Conservation (phyloP, 306 rosid genomes). For the Albizia julibrissin region DNA sequence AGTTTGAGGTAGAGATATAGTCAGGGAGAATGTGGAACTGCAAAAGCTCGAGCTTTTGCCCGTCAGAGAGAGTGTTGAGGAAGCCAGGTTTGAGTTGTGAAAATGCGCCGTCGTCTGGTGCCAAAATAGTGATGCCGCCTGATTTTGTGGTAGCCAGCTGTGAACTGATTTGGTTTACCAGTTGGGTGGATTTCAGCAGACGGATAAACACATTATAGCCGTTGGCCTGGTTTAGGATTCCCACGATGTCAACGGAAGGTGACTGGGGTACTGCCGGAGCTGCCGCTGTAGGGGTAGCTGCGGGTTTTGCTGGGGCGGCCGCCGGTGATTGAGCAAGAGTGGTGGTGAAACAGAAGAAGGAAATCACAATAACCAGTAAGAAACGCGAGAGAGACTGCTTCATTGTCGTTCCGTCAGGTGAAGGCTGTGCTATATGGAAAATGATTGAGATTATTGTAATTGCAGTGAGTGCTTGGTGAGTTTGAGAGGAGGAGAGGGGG, state of each 20-base stretch:
- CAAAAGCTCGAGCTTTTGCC: conserved; percentile 56
- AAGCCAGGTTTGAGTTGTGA: conserved; percentile 64
- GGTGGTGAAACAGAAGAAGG: conserved; percentile 23
- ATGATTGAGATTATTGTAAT: neutral
- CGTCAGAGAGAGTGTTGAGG: conserved; percentile 54
- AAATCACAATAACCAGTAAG: conserved; percentile 20
- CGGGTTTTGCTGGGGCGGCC: conserved; percentile 41
- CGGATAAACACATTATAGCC: conserved; percentile 52
- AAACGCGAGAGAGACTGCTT: conserved; percentile 28
- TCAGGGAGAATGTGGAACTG: conserved; percentile 68
- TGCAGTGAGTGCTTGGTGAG: conserved; percentile 20
- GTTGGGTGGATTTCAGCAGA: conserved; percentile 60
- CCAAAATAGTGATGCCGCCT: conserved; percentile 54
- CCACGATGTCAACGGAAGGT: conserved; percentile 37
- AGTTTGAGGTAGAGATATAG: conserved; percentile 51
- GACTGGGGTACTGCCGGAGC: conserved; percentile 36
- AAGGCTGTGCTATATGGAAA: neutral
- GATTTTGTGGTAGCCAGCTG: conserved; percentile 54
- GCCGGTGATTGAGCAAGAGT: conserved; percentile 38
- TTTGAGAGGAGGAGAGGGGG: conserved; percentile 6
- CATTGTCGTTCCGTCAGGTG: neutral
- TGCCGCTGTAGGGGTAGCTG: conserved; percentile 21
- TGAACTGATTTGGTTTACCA: conserved; percentile 52
- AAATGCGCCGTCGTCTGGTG: conserved; percentile 61
- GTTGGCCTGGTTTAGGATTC: conserved; percentile 50